Conservation (phyloP, 768 basidiomycete genomes). For the Gloeopeniophorella convolvens region DNA sequence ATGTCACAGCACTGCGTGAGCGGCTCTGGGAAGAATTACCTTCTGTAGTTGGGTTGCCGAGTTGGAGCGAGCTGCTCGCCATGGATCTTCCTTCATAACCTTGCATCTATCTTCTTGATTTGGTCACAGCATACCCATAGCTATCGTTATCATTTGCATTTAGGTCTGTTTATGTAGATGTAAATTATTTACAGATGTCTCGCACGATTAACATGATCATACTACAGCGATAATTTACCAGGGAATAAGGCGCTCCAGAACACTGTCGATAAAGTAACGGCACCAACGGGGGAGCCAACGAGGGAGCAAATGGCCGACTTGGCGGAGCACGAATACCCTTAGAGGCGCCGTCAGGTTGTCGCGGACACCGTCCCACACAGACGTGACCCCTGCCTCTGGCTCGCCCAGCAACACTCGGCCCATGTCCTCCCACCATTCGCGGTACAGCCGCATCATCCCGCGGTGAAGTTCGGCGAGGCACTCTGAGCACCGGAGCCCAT, state of each 20-base stretch:
- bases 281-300: no score
- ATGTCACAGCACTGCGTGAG: conserved; percentile 34
- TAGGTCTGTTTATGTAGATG: background rate
- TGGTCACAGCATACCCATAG: no score
- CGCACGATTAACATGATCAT: background rate
- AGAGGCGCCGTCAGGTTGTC: background rate
- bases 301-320: no score
- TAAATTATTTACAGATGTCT: background rate
- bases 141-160: background rate
- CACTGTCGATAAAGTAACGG: no score
- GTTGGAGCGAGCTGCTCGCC: conserved; percentile 38
- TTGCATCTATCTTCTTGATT: background rate
- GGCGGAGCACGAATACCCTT: no score
- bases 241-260: no score
- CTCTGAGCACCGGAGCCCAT: background rate
- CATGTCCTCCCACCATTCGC: conserved; percentile 16
- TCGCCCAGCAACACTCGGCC: conserved; percentile 14
- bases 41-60: conserved; percentile 36
- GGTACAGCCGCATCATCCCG: conserved; percentile 13
- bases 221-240: no score
- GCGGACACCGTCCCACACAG: conserved; percentile 11
- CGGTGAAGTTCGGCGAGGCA: conserved; percentile 15
- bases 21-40: conserved; percentile 46
- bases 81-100: conserved; percentile 26
- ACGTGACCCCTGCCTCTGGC: background rate